Conservation (phyloP, 805 yeast species). For the Hanseniaspora hatyaiensis region DNA sequence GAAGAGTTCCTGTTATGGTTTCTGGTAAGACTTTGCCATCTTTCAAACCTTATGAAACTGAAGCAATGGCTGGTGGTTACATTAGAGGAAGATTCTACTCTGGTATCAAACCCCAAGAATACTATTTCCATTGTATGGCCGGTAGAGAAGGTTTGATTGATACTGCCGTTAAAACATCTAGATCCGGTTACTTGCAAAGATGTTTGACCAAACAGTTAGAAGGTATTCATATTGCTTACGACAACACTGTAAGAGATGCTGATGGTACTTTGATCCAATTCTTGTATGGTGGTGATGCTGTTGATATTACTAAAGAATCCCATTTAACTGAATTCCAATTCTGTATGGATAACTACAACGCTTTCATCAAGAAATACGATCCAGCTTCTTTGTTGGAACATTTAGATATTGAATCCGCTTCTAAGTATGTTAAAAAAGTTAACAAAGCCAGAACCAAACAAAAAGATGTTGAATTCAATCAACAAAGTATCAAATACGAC, state of each 20-base stretch:
- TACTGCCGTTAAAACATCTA: conserved; percentile 96
- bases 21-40: conserved; percentile 95
- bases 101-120: conserved; percentile 96
- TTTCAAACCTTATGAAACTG: conserved; percentile 91
- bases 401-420: conserved; percentile 75
- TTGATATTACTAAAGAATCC: conserved; percentile 88
- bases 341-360: conserved; percentile 82
- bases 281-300: conserved; percentile 93
- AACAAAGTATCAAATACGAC: conserved; percentile 57
- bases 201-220: conserved; percentile 96
- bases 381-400: conserved; percentile 62
- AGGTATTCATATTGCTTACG: conserved; percentile 90
- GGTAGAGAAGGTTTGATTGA: conserved; percentile 99
- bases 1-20: conserved; percentile 98
- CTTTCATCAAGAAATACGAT: conserved; percentile 73
- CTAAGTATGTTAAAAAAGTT: conserved; percentile 68
- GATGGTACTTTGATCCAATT: conserved; percentile 92
- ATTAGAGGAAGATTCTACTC: conserved; percentile 94
- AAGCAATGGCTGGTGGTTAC: conserved; percentile 97
- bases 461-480: conserved; percentile 49
- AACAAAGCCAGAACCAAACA: conserved; percentile 61
- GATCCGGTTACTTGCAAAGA: conserved; percentile 96
- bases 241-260: conserved; percentile 87
- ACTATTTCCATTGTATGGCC: conserved; percentile 99
- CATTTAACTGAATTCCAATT: conserved; percentile 88